A percentile compares a stretch with the other conserved stretches of the same genome.
These are phyloP conservation scores for Rhodotorula sp. DNA, from an alignment of 1,284 basidiomycete genomes.

Conservation along the genomic window DNA sequence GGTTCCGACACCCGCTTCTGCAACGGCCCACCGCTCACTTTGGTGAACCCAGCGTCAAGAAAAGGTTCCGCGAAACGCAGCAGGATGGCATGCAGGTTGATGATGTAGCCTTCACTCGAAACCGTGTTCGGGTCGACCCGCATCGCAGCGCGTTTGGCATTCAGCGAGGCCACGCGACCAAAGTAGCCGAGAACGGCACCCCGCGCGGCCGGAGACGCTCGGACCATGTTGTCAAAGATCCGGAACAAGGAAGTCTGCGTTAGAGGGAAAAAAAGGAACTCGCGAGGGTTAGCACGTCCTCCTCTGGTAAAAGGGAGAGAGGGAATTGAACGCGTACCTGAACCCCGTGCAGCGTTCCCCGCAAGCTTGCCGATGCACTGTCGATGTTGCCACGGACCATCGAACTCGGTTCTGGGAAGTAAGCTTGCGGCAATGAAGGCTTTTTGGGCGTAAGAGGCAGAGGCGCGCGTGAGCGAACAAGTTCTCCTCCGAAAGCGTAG, in stretches of 20 bases:
- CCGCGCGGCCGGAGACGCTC: slow-evolving; percentile 73
- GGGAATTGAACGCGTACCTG: slow-evolving; percentile 58
- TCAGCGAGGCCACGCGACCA: slow-evolving; percentile 69
- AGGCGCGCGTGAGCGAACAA: not conserved
- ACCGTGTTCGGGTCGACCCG: slow-evolving; percentile 85
- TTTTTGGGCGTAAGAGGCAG: slow-evolving; percentile 47
- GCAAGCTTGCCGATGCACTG: slow-evolving; percentile 75
- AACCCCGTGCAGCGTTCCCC: slow-evolving; percentile 73
- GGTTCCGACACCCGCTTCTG: not conserved
- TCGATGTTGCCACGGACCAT: slow-evolving; percentile 72
- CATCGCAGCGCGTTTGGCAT: slow-evolving; percentile 84
- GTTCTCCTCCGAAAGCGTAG: not conserved
- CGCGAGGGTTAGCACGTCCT: slow-evolving; percentile 38
- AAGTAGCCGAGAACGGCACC: slow-evolving; percentile 87
- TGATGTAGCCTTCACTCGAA: slow-evolving; percentile 88
- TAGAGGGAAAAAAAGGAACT: slow-evolving; percentile 11
- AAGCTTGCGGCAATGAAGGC: slow-evolving; percentile 73
- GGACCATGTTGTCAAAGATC: slow-evolving; percentile 83
- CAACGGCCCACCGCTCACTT: slow-evolving; percentile 56
- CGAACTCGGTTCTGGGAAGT: slow-evolving; percentile 81
- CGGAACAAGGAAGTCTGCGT: slow-evolving; percentile 74
- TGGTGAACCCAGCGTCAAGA: slow-evolving; percentile 86
- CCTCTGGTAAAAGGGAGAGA: too few relatives aligned
- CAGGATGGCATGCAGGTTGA: slow-evolving; percentile 80
- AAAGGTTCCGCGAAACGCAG: slow-evolving; percentile 93